phyloP scores from a whole-genome alignment of 495 filamentous ascomycete species.

The Tuber melanosporum region DNA sequence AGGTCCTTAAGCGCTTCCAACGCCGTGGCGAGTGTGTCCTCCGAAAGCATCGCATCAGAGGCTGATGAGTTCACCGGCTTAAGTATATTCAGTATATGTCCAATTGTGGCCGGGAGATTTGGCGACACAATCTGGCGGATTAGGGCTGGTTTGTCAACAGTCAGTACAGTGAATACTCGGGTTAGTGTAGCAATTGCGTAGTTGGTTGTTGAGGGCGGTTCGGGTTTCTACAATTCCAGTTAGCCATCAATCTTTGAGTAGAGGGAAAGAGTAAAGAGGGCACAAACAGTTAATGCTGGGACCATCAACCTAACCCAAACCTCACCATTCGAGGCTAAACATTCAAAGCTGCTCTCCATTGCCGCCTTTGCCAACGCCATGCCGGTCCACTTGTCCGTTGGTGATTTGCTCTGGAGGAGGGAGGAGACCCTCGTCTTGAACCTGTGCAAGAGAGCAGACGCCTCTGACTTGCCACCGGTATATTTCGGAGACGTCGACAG shows the following conservation, averaged over 20 bases:
- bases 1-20: slow-evolving; percentile 36
- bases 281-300: slow-evolving; percentile 33
- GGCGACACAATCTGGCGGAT: slow-evolving; percentile 38
- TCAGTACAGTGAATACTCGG: slow-evolving; percentile 32
- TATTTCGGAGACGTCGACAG: background rate
- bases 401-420: slow-evolving; percentile 33
- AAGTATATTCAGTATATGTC: slow-evolving; percentile 25
- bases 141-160: slow-evolving; percentile 29
- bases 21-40: slow-evolving; percentile 8
- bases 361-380: slow-evolving; percentile 32
- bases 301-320: slow-evolving; percentile 36
- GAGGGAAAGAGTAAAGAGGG: background rate
- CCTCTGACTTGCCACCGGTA: slow-evolving; percentile 20
- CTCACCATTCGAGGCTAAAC: slow-evolving; percentile 26
- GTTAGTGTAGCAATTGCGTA: slow-evolving; percentile 29
- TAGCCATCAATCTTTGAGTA: background rate
- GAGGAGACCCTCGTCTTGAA: slow-evolving; percentile 39
- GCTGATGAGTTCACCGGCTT: background rate
- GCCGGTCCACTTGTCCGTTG: slow-evolving; percentile 32
- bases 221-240: slow-evolving; percentile 27
- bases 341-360: slow-evolving; percentile 37
- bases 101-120: slow-evolving; percentile 34
- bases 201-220: slow-evolving; percentile 29
- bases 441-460: slow-evolving; percentile 30
- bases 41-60: slow-evolving; percentile 2